Percentiles rank a stretch among this genome's conserved stretches.
These are phyloP conservation scores for Pythium volutum DNA, from an alignment of 352 stramenopile genomes.

Conservation along the genomic window DNA sequence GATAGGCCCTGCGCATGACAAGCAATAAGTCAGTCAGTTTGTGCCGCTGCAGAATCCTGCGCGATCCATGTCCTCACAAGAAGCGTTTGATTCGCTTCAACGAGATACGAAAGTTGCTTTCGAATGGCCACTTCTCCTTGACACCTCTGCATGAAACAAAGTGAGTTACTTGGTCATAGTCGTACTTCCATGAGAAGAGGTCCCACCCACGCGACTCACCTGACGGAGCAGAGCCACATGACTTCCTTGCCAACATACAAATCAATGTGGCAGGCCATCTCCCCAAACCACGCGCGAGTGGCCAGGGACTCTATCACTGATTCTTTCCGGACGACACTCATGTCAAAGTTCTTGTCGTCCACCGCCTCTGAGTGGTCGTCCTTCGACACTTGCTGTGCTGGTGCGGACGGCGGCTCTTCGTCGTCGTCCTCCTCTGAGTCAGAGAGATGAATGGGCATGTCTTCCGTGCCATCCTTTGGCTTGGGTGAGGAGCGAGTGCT, in stretches of 20 bases:
- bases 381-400: not conserved
- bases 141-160: conserved; percentile 11
- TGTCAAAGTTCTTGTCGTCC: conserved; percentile 15
- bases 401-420: not conserved
- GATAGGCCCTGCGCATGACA: conserved; percentile 5
- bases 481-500: conserved; percentile 7
- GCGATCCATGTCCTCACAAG: not conserved
- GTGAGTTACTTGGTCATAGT: not conserved
- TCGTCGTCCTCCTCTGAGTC: conserved; percentile 22
- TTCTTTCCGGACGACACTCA: conserved; percentile 7
- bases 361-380: conserved; percentile 3
- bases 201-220: conserved; percentile 19
- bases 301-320: conserved; percentile 5
- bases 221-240: conserved; percentile 17
- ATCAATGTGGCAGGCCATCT: conserved; percentile 10
- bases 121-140: conserved; percentile 11
- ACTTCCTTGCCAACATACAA: conserved; percentile 8
- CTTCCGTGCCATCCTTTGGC: conserved; percentile 18
- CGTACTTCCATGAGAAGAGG: not conserved
- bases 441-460: conserved; percentile 25
- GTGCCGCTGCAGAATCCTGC: not conserved
- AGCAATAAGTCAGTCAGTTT: not conserved
- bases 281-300: conserved; percentile 18
- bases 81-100: conserved; percentile 7
- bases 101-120: conserved; percentile 10